Conservation (phyloP, 129 eudicot genomes). For the Smallanthus sonchifolius region DNA sequence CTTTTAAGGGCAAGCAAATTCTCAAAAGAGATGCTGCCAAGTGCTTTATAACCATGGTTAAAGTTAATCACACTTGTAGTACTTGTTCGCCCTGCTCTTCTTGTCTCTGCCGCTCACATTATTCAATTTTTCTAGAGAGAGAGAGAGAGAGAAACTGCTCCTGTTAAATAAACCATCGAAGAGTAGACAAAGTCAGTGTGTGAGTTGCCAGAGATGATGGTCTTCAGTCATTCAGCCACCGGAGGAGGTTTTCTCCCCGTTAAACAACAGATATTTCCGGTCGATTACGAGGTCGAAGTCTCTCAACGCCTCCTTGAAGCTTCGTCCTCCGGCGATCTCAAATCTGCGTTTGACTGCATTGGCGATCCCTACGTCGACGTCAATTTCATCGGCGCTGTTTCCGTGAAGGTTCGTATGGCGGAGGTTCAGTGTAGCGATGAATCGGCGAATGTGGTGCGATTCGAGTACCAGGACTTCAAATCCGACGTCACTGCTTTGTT, state of each 20-base stretch:
- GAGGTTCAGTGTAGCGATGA: conserved; percentile 46
- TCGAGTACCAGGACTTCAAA: conserved; percentile 50
- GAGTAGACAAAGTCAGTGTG: not conserved
- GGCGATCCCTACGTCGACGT: conserved; percentile 75
- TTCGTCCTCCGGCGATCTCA: conserved; percentile 44
- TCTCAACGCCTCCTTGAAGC: conserved; percentile 78
- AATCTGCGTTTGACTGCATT: conserved; percentile 49
- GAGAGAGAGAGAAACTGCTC: conserved; percentile 18
- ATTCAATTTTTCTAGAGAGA: conserved; percentile 54
- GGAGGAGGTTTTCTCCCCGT: conserved; percentile 54
- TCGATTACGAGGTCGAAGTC: conserved; percentile 71
- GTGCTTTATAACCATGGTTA: conserved; percentile 44
- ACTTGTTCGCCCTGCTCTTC: conserved; percentile 1
- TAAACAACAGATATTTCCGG: conserved; percentile 68
- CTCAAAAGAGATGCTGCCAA: not conserved
- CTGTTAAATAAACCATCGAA: conserved; percentile 14
- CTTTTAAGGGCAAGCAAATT: too few relatives aligned
- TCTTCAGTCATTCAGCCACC: conserved; percentile 53
- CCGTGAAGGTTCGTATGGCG: conserved; percentile 53
- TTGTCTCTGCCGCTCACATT: conserved; percentile 70
- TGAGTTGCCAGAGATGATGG: conserved; percentile 50
- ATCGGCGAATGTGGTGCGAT: conserved; percentile 46
- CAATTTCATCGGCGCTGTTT: conserved; percentile 65
- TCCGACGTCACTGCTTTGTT: conserved; percentile 81
- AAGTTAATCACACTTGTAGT: conserved; percentile 24